These are phyloP conservation scores for Hypericum perforatum DNA, from an alignment of 345 rosid genomes.

Conservation along the genomic window DNA sequence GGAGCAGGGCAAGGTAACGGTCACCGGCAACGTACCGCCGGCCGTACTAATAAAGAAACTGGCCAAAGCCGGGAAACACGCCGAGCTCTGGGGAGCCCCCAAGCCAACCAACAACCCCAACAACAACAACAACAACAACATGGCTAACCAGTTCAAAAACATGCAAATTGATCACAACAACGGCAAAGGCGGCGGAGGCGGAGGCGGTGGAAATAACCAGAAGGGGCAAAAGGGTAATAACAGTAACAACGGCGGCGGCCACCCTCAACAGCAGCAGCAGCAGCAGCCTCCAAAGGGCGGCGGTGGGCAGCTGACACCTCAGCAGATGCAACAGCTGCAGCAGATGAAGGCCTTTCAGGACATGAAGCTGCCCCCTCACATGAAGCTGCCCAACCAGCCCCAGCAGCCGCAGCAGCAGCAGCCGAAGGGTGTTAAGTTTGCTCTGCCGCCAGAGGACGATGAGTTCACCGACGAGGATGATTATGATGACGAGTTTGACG, in stretches of 20 bases:
- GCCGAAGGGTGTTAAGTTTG: slow-evolving; percentile 46
- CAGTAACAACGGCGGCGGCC: not conserved
- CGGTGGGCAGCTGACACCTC: slow-evolving; percentile 19
- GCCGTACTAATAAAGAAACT: slow-evolving; percentile 70
- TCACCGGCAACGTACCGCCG: slow-evolving; percentile 66
- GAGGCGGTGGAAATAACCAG: slow-evolving; percentile 40
- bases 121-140: slow-evolving; percentile 28
- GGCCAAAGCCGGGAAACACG: slow-evolving; percentile 81
- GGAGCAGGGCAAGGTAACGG: slow-evolving; percentile 82
- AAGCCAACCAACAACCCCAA: slow-evolving; percentile 42
- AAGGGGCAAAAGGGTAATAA: slow-evolving; percentile 35
- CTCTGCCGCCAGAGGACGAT: slow-evolving; percentile 37
- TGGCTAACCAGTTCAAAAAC: slow-evolving; percentile 60
- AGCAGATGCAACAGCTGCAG: slow-evolving; percentile 43
- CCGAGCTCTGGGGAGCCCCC: slow-evolving; percentile 67
- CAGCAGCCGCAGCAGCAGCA: slow-evolving; percentile 26
- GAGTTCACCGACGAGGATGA: slow-evolving; percentile 44
- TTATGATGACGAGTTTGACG: slow-evolving; percentile 34
- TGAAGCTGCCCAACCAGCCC: slow-evolving; percentile 33
- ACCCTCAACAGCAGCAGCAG: not conserved
- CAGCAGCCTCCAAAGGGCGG: not conserved
- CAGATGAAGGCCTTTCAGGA: slow-evolving; percentile 62
- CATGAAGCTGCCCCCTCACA: slow-evolving; percentile 53
- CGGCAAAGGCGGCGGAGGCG: slow-evolving; percentile 27
- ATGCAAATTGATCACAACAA: slow-evolving; percentile 50